These are phyloP conservation scores for Linanthus parryae DNA, from an alignment of 148 eudicot species.

Conservation along the genomic window DNA sequence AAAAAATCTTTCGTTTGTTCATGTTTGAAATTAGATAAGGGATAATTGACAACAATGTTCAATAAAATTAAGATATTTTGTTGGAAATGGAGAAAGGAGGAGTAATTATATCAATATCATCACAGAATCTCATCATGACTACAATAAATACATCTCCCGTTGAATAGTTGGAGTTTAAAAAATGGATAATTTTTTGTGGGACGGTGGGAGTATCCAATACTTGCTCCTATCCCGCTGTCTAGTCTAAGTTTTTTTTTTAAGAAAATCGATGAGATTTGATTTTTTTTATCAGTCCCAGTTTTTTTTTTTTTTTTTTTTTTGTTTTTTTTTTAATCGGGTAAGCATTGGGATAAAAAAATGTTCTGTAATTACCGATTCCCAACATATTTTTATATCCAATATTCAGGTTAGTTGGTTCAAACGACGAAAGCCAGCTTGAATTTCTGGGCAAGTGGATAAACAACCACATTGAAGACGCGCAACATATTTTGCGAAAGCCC, in stretches of 20 bases:
- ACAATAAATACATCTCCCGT: too few relatives aligned
- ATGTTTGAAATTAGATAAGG: too few relatives aligned
- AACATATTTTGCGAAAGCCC: conserved; percentile 43
- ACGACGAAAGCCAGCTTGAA: conserved; percentile 20
- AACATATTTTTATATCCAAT: neutral
- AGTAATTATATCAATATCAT: too few relatives aligned
- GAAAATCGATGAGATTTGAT: neutral
- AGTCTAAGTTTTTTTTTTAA: neutral
- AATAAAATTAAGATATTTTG: too few relatives aligned
- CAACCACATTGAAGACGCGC: conserved; percentile 48
- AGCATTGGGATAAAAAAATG: neutral
- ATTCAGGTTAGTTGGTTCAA: conserved; percentile 35
- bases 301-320: neutral
- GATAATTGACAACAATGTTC: too few relatives aligned
- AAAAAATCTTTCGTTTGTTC: neutral
- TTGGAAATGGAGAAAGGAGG: too few relatives aligned
- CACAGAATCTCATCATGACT: too few relatives aligned
- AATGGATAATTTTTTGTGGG: too few relatives aligned
- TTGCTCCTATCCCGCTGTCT: neutral
- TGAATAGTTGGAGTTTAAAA: too few relatives aligned
- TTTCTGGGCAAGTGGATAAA: conserved; percentile 40
- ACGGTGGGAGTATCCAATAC: too few relatives aligned
- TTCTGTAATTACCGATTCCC: neutral
- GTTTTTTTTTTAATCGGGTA: neutral
- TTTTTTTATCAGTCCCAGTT: neutral